These are phyloP conservation scores for Bothriochloa decipiens DNA, from an alignment of 176 grass and related monocot species.

Conservation along the genomic window DNA sequence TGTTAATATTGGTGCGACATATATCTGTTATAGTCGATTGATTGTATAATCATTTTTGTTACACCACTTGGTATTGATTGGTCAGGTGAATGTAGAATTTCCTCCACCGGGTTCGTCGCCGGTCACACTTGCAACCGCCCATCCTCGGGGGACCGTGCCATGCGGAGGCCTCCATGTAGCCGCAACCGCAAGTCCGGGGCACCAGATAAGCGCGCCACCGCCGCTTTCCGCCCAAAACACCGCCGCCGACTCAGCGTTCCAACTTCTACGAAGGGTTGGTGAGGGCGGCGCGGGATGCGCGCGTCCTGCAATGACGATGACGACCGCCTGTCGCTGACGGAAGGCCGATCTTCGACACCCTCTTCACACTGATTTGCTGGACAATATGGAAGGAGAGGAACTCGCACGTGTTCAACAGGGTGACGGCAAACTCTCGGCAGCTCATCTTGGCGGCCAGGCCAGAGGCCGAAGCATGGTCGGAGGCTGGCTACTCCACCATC, in stretches of 20 bases:
- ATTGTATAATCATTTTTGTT: constrained; percentile 46
- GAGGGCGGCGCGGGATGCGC: not conserved
- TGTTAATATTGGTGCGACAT: constrained; percentile 59
- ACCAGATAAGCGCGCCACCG: not conserved
- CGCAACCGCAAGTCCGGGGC: not conserved
- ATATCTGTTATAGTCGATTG: constrained; percentile 34
- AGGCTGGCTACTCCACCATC: too few relatives aligned
- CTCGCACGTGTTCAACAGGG: too few relatives aligned
- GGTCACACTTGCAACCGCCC: not conserved
- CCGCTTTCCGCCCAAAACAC: not conserved
- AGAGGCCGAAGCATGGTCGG: too few relatives aligned
- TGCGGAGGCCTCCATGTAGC: not conserved
- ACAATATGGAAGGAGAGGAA: too few relatives aligned
- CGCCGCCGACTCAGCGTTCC: not conserved
- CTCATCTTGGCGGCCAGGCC: too few relatives aligned
- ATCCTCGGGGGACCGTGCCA: not conserved
- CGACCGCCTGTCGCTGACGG: not conserved
- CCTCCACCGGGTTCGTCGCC: constrained; percentile 9
- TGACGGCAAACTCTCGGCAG: too few relatives aligned
- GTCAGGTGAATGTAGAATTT: constrained; percentile 44
- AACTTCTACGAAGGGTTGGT: not conserved
- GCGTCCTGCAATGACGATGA: not conserved
- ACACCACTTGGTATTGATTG: constrained; percentile 34
- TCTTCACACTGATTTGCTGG: too few relatives aligned
- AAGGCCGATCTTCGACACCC: too few relatives aligned